Base-by-base conservation (phyloP, 2,329 filamentous ascomycete genomes). In the Pseudogymnoascus verrucosus region DNA sequence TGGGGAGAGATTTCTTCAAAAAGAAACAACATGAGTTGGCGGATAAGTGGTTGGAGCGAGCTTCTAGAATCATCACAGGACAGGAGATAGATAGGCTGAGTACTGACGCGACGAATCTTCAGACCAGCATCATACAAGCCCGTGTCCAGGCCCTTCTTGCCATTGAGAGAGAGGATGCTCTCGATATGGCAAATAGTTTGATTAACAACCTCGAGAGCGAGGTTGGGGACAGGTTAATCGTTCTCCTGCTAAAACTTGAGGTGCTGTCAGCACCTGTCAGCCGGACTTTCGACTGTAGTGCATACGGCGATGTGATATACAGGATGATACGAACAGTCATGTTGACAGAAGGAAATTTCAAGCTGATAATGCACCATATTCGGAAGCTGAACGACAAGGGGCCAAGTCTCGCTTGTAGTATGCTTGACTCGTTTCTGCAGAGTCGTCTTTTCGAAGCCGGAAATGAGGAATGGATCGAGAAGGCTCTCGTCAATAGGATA, bases 41-140 rank as follows among this genome's bases (percentile, higher is more conserved):
- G 0, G 72, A 81, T 1, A 86, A 82, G 69, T 98, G 93, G 95
- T 77, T 96, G 0, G 81, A 87, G 63, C 82, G 89, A 67, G 86
- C 90, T 2, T 79, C 84, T 60, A 77, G 85, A 10, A 70, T 86
- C 28, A 77, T 93, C 26, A 80, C 82, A 61, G 69, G 71, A 19
- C 83, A 85, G 63, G 79, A 83, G 7, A 69, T 84, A 0, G 82
- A 86, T 21, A 74, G 76, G 16, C 74, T 89, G 3, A 86, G 85
- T 28, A 76, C 79, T 5, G 82, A 87, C 67, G 83, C 83, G 1
- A 74, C 82, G 23, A 86, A 93, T 62, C 78, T 93, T 34, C 82
- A 84, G 36, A 76, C 90, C 10, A 81, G 84, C 19, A 83, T 92
- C 26, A 80, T 88, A 40, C 88, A 95, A 69, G 79, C 79, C 14